phyloP scores from a whole-genome alignment of 148 eudicot genomes.

The Camellia sinensis region DNA sequence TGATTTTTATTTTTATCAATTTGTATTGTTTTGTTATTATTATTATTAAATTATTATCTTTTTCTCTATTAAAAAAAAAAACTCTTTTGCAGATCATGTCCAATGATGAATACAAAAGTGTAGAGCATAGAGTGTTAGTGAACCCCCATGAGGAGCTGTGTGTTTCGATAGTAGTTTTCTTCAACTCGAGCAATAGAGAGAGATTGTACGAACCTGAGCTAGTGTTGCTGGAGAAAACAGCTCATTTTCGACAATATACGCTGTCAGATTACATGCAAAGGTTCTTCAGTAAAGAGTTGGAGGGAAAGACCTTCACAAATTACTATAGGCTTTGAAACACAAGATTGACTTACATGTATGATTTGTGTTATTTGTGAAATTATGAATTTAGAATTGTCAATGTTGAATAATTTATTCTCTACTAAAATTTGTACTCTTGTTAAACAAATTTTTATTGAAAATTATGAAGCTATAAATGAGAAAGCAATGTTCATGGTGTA shows the following conservation, averaged over 20 bases:
- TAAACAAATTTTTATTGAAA: too few relatives aligned
- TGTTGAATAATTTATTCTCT: too few relatives aligned
- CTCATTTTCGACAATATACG: slow-evolving; percentile 38
- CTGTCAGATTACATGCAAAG: slow-evolving; percentile 37
- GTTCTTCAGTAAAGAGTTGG: slow-evolving; percentile 57
- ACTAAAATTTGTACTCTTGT: too few relatives aligned
- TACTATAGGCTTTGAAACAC: slow-evolving; percentile 27
- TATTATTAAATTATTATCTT: too few relatives aligned
- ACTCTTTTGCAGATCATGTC: slow-evolving; percentile 51
- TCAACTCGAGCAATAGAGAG: slow-evolving; percentile 49
- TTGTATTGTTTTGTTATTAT: too few relatives aligned
- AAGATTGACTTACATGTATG: neutral
- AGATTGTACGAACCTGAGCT: slow-evolving; percentile 54
- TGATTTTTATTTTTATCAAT: too few relatives aligned
- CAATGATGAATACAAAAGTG: slow-evolving; percentile 58
- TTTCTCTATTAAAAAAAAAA: too few relatives aligned
- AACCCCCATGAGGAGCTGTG: slow-evolving; percentile 42
- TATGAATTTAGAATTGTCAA: too few relatives aligned
- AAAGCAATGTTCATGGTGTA: too few relatives aligned
- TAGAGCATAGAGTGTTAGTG: slow-evolving; percentile 61
- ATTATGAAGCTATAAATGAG: too few relatives aligned
- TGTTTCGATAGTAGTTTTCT: slow-evolving; percentile 44
- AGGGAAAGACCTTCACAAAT: slow-evolving; percentile 45
- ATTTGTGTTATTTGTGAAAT: neutral
- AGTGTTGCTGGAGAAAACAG: slow-evolving; percentile 47